These are phyloP conservation scores for Cladosporium colombiae DNA, from an alignment of 2,329 filamentous ascomycete genomes.

Conservation along the genomic window DNA sequence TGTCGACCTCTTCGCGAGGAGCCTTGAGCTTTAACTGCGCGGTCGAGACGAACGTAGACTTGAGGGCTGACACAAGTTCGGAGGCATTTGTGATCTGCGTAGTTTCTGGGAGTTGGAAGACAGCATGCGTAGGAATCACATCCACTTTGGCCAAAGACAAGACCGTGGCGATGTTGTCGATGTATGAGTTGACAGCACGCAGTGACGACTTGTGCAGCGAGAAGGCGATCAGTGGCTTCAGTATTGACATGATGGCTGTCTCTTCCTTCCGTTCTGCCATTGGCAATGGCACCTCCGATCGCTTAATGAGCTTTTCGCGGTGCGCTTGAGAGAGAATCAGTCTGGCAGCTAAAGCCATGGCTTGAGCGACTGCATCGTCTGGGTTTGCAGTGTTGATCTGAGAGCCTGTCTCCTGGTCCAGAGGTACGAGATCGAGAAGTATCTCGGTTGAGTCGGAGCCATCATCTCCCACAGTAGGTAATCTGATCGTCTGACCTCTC, in stretches of 20 bases:
- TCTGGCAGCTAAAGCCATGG: constrained; percentile 66
- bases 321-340: constrained; percentile 80
- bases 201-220: constrained; percentile 51
- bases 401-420: constrained; percentile 35
- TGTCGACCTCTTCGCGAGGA: neutral
- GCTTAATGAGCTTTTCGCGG: constrained; percentile 68
- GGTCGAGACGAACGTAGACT: constrained; percentile 7
- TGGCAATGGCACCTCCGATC: constrained; percentile 65
- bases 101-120: constrained; percentile 18
- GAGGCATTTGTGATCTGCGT: constrained; percentile 21
- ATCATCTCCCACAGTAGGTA: neutral
- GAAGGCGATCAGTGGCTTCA: constrained; percentile 59
- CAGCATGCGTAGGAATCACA: constrained; percentile 14
- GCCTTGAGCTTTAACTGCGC: constrained; percentile 7
- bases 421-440: constrained; percentile 66
- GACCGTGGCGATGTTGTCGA: constrained; percentile 25
- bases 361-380: constrained; percentile 59
- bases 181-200: constrained; percentile 39
- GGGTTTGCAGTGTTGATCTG: constrained; percentile 28
- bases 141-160: constrained; percentile 29
- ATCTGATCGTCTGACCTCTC: constrained; percentile 48
- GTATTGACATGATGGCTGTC: constrained; percentile 55
- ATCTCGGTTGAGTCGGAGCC: constrained; percentile 45
- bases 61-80: constrained; percentile 22
- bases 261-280: constrained; percentile 53